Conservation (phyloP, 805 yeast species). For the Zygotorulaspora florentina region DNA sequence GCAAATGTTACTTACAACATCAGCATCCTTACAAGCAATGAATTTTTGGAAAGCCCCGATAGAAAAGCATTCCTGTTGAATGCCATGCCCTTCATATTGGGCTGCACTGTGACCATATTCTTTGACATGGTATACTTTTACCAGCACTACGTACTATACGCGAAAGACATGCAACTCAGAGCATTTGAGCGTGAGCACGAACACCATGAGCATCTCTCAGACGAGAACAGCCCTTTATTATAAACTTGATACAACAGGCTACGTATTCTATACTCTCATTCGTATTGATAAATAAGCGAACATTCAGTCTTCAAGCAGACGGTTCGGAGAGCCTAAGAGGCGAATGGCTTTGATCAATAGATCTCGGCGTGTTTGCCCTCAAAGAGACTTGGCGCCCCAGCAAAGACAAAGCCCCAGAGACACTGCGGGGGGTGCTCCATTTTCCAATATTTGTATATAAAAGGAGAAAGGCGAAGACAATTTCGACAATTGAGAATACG, state of each 20-base stretch:
- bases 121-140: slow-evolving; percentile 72
- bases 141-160: slow-evolving; percentile 42
- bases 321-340: too few species aligned
- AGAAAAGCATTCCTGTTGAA: slow-evolving; percentile 49
- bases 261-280: too few species aligned
- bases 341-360: too few species aligned
- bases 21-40: slow-evolving; percentile 66
- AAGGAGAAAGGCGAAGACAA: too few species aligned
- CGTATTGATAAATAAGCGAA: too few species aligned
- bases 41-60: slow-evolving; percentile 39
- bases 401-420: too few species aligned
- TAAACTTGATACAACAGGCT: not conserved
- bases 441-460: not conserved
- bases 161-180: slow-evolving; percentile 29
- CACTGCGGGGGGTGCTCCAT: not conserved
- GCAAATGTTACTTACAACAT: slow-evolving; percentile 76
- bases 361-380: too few species aligned
- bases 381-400: too few species aligned
- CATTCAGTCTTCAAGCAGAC: too few species aligned
- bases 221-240: slow-evolving; percentile 5
- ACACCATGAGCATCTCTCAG: not conserved
- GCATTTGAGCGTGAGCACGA: slow-evolving; percentile 24
- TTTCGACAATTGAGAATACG: not conserved
- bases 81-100: slow-evolving; percentile 78
- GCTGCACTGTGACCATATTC: slow-evolving; percentile 78